A percentile compares a stretch with the other conserved stretches of the same genome.
These are phyloP conservation scores for Coccomyxa sp. DNA, from an alignment of 139 green algal genomes.

Conservation along the genomic window DNA sequence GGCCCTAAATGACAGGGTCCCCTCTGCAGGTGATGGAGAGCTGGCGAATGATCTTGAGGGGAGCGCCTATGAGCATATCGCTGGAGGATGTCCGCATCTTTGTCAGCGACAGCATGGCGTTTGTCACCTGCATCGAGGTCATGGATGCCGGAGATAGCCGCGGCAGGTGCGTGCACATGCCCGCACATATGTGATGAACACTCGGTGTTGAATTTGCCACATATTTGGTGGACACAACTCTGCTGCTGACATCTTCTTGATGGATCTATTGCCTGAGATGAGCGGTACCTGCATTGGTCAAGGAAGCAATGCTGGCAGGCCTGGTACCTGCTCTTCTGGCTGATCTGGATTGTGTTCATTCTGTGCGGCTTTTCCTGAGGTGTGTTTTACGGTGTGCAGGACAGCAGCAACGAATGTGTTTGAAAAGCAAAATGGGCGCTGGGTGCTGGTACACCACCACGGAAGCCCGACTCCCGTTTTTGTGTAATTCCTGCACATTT, in stretches of 20 bases:
- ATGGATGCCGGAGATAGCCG: constrained; percentile 57
- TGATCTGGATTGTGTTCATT: too few relatives aligned
- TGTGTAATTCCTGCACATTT: neutral
- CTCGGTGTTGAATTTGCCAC: too few relatives aligned
- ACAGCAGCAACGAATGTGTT: constrained; percentile 84
- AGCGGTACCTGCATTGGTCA: neutral
- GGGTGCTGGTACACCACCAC: constrained; percentile 76
- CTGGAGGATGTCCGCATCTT: constrained; percentile 72
- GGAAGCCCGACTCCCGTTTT: constrained; percentile 29
- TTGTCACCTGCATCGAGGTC: constrained; percentile 78
- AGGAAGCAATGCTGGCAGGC: too few relatives aligned
- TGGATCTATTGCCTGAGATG: neutral
- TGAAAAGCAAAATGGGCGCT: constrained; percentile 70
- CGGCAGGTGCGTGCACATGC: constrained; percentile 33
- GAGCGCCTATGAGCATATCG: constrained; percentile 50
- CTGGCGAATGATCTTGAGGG: constrained; percentile 63
- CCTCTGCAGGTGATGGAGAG: constrained; percentile 65
- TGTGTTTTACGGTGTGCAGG: constrained; percentile 24
- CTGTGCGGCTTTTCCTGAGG: too few relatives aligned
- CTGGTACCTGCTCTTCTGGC: too few relatives aligned
- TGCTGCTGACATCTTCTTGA: too few relatives aligned
- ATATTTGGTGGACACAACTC: too few relatives aligned
- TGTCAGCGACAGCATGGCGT: constrained; percentile 36
- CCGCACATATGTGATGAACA: too few relatives aligned
- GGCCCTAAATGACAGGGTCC: too few relatives aligned